phyloP scores from a whole-genome alignment of 2,329 filamentous ascomycete genomes.

The Sphaerostilbella broomeana region DNA sequence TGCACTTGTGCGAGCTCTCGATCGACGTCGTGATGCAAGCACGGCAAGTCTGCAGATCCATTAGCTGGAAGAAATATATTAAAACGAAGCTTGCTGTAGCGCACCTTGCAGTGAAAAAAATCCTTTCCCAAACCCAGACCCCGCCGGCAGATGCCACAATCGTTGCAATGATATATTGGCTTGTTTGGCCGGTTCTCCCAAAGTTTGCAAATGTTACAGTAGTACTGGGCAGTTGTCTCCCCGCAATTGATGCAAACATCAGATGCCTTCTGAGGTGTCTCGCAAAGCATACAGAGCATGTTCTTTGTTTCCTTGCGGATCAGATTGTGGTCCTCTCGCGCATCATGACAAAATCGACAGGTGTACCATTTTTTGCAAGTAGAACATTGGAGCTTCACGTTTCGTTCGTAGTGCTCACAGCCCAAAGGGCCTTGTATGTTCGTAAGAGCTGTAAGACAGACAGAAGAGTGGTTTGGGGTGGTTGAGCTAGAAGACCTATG shows the following conservation, averaged over 20 bases:
- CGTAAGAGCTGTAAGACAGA: constrained; percentile 20
- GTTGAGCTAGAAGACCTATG: constrained; percentile 33
- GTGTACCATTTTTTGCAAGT: constrained; percentile 90
- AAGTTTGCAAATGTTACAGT: constrained; percentile 88
- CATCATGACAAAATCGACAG: constrained; percentile 90
- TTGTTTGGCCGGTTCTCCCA: constrained; percentile 93
- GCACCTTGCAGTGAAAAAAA: constrained; percentile 95
- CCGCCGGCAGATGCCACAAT: constrained; percentile 91
- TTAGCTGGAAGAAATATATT: no score
- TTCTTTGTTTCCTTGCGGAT: constrained; percentile 79
- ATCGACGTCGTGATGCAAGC: constrained; percentile 90
- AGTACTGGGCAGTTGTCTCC: constrained; percentile 76
- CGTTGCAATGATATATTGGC: constrained; percentile 90
- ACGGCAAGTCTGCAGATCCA: constrained; percentile 72
- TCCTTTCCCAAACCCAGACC: constrained; percentile 91
- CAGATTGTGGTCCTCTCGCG: constrained; percentile 69
- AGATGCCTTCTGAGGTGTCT: constrained; percentile 72
- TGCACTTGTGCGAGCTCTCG: constrained; percentile 80
- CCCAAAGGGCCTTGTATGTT: constrained; percentile 52
- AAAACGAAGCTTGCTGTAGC: no score
- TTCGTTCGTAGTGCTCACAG: constrained; percentile 88
- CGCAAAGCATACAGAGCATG: constrained; percentile 97
- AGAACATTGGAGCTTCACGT: constrained; percentile 91
- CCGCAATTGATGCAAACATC: constrained; percentile 75
- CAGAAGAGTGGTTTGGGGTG: constrained; percentile 17